Base-by-base conservation (phyloP, 148 eudicot species). In the Vaccinium myrtillus region DNA sequence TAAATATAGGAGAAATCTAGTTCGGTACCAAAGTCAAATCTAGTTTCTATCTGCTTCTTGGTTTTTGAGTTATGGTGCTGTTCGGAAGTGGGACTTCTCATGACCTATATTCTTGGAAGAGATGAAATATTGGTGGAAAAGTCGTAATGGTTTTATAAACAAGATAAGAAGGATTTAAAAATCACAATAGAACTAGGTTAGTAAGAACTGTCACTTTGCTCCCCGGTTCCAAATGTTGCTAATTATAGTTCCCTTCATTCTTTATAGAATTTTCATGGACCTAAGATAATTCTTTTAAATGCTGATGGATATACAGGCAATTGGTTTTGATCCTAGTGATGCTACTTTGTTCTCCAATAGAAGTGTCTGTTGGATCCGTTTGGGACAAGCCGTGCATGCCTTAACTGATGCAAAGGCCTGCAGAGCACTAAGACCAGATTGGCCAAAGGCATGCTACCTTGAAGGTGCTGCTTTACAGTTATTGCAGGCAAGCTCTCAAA, bases 381-480 rank as follows among this genome's bases (percentile, higher is more conserved):
- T 93, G 77, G 98, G 98, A 65, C 96, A 95, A 90, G 98, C 93
- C 32, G 97, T 93, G 67, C 95, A 90, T 70, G 98, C 99, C 79
- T 89, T 97, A 69, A 85, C 87, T 46, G 99, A 97, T 91, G 99
- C 95, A 43, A 94, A 91, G 84, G 82, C 83, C 55, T 92, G 95
- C 87, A 92, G 95, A 90, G 89, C 87, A 51, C 89, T 97, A n/a
- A 92, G 92, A 84, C 98, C 98, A 15, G 89, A 92, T 79, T 97
- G 98, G 99, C 86, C 92, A 14, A 97, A 97, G 91, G 99, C 94
- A 83, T 95, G 95, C 87, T 97, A 94, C 71, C 95, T 98, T 27
- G 98, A 94, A 84, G 99, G 99, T 80, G 96, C 95, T 49, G 99
- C 99, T 81, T 88, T 90, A 79, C 94, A 94, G 15, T 71, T 92